Conservation (phyloP, 2,329 filamentous ascomycete species). For the Neurospora sp. region DNA sequence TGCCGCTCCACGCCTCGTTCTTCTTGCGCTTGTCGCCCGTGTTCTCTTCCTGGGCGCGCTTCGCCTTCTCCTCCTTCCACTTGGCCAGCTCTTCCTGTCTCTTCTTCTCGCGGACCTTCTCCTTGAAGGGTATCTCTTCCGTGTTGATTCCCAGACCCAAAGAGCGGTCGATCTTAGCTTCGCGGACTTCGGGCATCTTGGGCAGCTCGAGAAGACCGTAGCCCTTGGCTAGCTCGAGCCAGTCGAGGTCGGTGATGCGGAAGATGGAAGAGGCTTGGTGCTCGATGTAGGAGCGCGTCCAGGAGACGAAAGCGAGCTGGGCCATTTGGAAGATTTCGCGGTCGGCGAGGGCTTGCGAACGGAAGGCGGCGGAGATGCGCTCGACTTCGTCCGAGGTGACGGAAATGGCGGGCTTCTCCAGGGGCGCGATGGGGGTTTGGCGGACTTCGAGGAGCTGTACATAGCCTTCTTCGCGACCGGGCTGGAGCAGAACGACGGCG, state of each 20-base stretch:
- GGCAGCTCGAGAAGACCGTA: constrained; percentile 85
- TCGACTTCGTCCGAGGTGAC: constrained; percentile 53
- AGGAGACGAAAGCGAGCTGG: constrained; percentile 85
- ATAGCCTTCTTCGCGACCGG: constrained; percentile 82
- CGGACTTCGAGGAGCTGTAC: constrained; percentile 76
- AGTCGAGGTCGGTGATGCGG: constrained; percentile 69
- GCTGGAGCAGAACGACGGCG: constrained; percentile 75
- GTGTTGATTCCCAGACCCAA: constrained; percentile 57
- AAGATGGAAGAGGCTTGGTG: constrained; percentile 91
- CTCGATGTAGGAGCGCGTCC: constrained; percentile 83
- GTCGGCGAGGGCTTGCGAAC: constrained; percentile 38
- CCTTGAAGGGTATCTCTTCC: constrained; percentile 59
- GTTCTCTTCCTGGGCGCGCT: constrained; percentile 26
- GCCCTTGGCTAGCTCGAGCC: constrained; percentile 66
- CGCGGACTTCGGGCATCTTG: constrained; percentile 83
- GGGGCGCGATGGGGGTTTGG: constrained; percentile 67
- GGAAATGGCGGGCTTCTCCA: constrained; percentile 45
- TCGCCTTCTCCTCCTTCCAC: constrained; percentile 31
- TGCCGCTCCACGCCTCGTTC: constrained; percentile 64
- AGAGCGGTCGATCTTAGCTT: constrained; percentile 51
- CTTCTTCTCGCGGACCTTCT: constrained; percentile 59
- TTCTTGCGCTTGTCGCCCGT: constrained; percentile 46
- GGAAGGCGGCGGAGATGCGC: constrained; percentile 20
- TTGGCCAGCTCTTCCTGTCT: constrained; percentile 46
- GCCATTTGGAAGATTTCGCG: constrained; percentile 74